Evolutionary conservation across 805 yeast species (phyloP), one percentile per base, ranked within the genome.

Genomic region (Hanseniaspora osmophila): DNA sequence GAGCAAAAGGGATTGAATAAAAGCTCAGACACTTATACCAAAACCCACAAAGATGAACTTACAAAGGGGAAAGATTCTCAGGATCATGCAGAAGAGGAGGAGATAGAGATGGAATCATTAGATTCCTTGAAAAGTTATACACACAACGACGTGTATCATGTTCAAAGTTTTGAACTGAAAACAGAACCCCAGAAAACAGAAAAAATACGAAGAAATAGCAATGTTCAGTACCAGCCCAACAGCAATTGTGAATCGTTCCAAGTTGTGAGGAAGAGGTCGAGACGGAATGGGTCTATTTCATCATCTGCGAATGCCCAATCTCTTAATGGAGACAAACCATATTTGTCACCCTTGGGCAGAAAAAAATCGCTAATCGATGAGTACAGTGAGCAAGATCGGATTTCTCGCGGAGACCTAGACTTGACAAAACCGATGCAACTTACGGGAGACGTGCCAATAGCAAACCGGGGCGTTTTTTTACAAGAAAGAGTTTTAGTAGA

Each of bases 401-500:
- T 61, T 3, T 54, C 48, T 41, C 52, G 54, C 3, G 65, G 65
- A 1, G 61, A 60, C 30, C n/a, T 61, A 22, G 62, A 61, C 44
- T 47, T 61, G 6, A 42, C 53, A 5, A 49, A 56, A n/a, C 65
- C 65, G 3, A 43, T 61, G 41, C 52, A 59, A 1, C 30, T 61
- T 3, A 57, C 57, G 4, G 22, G 18, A 9, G 39, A 15, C 6
- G 39, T 22, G 27, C 27, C 27, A 22, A 7, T 22, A 7, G 27
- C 27, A 22, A 22, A 22, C 27, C 4, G 27, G 27, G 27, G 27
- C 7, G 27, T 22, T 22, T 22, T 22, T 22, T 22, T 22, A 22
- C 27, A 22, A 22, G 27, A 22, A 22, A 22, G 27, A 22, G 27
- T 22, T 22, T 22, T 22, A 22, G 7, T 22, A 5, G 27, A 22